phyloP scores from a whole-genome alignment of 495 filamentous ascomycete species.

The Extremus antarcticus region DNA sequence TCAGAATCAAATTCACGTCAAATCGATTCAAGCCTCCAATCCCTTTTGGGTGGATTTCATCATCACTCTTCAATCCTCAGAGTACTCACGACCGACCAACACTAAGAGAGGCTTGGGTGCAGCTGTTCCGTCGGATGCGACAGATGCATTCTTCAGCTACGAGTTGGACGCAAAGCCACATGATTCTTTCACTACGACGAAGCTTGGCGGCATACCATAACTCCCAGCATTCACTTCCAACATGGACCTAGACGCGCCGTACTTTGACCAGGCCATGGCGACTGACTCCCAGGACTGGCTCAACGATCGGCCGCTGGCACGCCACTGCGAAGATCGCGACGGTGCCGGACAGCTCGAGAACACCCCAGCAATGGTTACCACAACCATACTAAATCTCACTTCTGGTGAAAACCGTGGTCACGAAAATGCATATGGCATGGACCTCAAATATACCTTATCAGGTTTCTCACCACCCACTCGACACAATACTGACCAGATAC shows the following conservation, averaged over 20 bases:
- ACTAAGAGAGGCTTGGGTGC: too few relatives aligned
- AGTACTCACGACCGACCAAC: too few relatives aligned
- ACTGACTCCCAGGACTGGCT: background rate
- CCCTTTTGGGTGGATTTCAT: too few relatives aligned
- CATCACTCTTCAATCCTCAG: too few relatives aligned
- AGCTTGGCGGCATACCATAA: background rate
- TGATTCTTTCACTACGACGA: background rate
- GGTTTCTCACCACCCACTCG: background rate
- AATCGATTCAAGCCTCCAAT: too few relatives aligned
- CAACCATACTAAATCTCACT: background rate
- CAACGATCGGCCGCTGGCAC: background rate
- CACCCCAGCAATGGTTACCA: background rate
- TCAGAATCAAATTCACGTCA: too few relatives aligned
- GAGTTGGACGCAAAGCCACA: background rate
- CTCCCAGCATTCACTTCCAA: background rate
- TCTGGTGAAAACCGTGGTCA: too few relatives aligned
- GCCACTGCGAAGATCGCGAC: background rate
- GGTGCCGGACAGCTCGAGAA: background rate
- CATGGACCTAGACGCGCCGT: too few relatives aligned
- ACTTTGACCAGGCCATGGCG: background rate
- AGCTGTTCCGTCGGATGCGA: too few relatives aligned
- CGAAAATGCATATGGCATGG: background rate
- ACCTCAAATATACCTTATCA: background rate
- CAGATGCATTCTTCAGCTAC: too few relatives aligned
- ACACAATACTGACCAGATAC: background rate